Evolutionary conservation across 2,329 filamentous ascomycete species (phyloP), one percentile per base, ranked within the genome.

Genomic region (Reticulascus tulasneorum): DNA sequence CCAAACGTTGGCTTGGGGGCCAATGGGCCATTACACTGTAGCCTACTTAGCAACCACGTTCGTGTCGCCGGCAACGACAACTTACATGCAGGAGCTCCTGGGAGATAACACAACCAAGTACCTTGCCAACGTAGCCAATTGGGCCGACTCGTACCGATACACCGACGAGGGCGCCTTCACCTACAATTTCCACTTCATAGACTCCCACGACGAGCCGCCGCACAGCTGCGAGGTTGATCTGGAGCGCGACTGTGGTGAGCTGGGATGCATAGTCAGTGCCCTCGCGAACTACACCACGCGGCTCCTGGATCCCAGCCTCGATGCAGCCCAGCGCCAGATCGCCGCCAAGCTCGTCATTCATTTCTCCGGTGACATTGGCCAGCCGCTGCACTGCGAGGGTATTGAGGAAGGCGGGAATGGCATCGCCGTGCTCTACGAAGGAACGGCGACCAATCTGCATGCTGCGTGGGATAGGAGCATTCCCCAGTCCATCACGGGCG

Each of bases 391-490:
- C 35, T 41, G 40, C 35, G 42, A 42, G 20, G 38, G 41, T 36
- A 25, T 45, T 23, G 42, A 45, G 21, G 21, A 18, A 25, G 44
- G 44, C 36, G 44, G 44, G 22, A 47, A 45, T 37, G 42, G 29
- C 30, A 75, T 82, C 44, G 46, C 57, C 1, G 77, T 82, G 6
- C 59, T 56, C 2, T 82, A 75, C 52, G 57, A 68, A 34, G 64
- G 67, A 11, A 60, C 66, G 17, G 48, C 51, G 23, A 73, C 72
- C 19, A 82, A 83, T 51, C 63, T 83, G 6, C 79, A 82, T 53
- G 53, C 71, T 5, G 64, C 75, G 33, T 82, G 78, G 79, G 79
- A 82, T 51, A 75, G 69, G 6, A 59, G 67, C 32, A 79, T 81
- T 42, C 70, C 74, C 9, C 66, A 77, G 48, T 57, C 32, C 37